phyloP scores from a whole-genome alignment of 257 asterid species.

The Echites panduratus region DNA sequence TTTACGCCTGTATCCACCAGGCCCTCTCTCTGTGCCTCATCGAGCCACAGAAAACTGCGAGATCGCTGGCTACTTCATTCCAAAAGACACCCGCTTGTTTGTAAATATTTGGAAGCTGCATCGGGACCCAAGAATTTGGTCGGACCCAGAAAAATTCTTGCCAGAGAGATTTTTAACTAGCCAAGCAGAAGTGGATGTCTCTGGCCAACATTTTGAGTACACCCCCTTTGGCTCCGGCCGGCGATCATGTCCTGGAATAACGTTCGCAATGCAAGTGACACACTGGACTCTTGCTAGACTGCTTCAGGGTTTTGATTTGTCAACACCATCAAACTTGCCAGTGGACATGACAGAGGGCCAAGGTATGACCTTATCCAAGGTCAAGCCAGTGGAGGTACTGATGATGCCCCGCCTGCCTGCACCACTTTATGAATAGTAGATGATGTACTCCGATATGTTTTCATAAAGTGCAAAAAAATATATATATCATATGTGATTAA shows the following conservation, averaged over 20 bases:
- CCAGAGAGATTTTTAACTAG: conserved; percentile 44
- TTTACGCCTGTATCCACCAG: conserved; percentile 43
- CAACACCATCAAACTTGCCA: conserved; percentile 12
- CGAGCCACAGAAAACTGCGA: conserved; percentile 34
- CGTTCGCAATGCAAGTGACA: conserved; percentile 38
- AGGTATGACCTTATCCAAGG: conserved; percentile 38
- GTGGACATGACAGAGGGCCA: conserved; percentile 51
- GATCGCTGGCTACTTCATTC: conserved; percentile 29
- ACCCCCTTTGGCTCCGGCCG: conserved; percentile 58
- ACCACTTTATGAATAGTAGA: conserved; percentile 7
- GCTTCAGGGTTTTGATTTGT: conserved; percentile 45
- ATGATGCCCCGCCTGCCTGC: conserved; percentile 29
- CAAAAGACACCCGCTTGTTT: conserved; percentile 34
- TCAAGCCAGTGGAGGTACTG: conserved; percentile 31
- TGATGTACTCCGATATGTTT: too few species aligned
- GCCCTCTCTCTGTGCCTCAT: conserved; percentile 39
- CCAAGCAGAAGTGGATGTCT: conserved; percentile 30
- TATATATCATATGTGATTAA: not conserved
- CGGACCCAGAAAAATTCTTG: conserved; percentile 35
- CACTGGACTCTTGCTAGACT: conserved; percentile 41
- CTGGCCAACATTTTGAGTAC: conserved; percentile 41
- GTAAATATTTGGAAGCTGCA: conserved; percentile 49
- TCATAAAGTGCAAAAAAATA: not conserved
- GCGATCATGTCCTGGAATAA: conserved; percentile 43
- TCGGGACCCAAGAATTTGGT: conserved; percentile 41